These are phyloP conservation scores for Musa balbisiana DNA, from an alignment of 202 grass and related monocot genomes.

Conservation along the genomic window DNA sequence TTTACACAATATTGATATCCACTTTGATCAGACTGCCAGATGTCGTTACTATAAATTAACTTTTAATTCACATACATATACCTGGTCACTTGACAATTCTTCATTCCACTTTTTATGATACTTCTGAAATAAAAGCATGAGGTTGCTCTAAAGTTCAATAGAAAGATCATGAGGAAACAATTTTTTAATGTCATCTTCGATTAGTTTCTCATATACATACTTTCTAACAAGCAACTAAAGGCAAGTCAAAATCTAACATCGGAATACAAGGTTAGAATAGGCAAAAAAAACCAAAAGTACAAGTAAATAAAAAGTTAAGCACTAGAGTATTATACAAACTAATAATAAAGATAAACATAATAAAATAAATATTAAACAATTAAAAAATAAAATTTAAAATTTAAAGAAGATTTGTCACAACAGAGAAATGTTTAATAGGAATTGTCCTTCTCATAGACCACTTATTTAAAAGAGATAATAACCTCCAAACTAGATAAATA, in stretches of 20 bases:
- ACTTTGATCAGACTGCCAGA: not conserved
- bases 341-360: not conserved
- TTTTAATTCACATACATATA: not conserved
- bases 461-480: not conserved
- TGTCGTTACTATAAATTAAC: not conserved
- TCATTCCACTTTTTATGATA: slow-evolving; percentile 18
- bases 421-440: not conserved
- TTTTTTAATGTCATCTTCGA: slow-evolving; percentile 11
- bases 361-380: not conserved
- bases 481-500: too few relatives aligned
- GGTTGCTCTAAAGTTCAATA: slow-evolving; percentile 1
- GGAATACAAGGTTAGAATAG: not conserved
- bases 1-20: not conserved
- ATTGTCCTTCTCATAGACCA: not conserved
- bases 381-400: not conserved
- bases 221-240: slow-evolving; percentile 18
- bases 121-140: not conserved
- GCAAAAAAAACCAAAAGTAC: not conserved
- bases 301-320: not conserved
- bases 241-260: slow-evolving; percentile 13
- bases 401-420: not conserved
- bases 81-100: slow-evolving; percentile 16
- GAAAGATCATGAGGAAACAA: slow-evolving; percentile 10
- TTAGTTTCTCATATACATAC: slow-evolving; percentile 10
- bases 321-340: not conserved